Base-by-base conservation (phyloP, 2,329 filamentous ascomycete species). In the Stachybotrys chartarum region DNA sequence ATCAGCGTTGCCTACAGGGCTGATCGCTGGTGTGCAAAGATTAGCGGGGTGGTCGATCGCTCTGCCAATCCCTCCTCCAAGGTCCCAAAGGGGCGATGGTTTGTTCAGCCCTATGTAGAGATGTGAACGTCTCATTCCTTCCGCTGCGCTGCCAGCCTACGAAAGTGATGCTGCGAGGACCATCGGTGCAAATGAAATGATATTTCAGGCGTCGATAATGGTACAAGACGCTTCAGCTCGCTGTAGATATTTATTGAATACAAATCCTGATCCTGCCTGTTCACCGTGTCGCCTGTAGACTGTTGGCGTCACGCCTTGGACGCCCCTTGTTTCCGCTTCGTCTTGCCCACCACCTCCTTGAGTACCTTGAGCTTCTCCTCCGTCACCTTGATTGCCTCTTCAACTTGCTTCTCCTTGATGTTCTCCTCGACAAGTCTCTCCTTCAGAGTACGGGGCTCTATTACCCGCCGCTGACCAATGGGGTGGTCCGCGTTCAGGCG, bases 301-400 rank as follows among this genome's bases (percentile, higher is more conserved):
- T 42, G 35, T 42, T 14, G 35, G 35, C 24, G 5, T 42, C 35
- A 42, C 3, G 2, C 10, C 3, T 42, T 14, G 35, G 35, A 10
- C 35, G 35, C 14, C 35, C 35, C 8, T 14, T 42, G 14, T 42
- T 47, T 47, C 45, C 16, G 10, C 50, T 52, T 76, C 39, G 54
- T 80, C 67, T 79, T 84, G 66, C 78, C 80, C 59, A 82, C 80
- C 32, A 90, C 87, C 47, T 82, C 80, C 70, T 92, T 92, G 59
- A 99, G 73, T 47, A 88, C 82, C 55, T 82, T 80, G 35, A 99
- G 74, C 65, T 90, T 87, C 75, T 96, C 88, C 68, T 97, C 90
- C 3, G 93, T 97, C 32, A 96, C 83, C 54, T 82, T 78, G 57
- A 97, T 93, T 18, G 91, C 89, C 74, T 95, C 84, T 59, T 85